Evolutionary conservation across 2,329 filamentous ascomycete species (phyloP).

Genomic region (Amauroascus verrucosus): DNA sequence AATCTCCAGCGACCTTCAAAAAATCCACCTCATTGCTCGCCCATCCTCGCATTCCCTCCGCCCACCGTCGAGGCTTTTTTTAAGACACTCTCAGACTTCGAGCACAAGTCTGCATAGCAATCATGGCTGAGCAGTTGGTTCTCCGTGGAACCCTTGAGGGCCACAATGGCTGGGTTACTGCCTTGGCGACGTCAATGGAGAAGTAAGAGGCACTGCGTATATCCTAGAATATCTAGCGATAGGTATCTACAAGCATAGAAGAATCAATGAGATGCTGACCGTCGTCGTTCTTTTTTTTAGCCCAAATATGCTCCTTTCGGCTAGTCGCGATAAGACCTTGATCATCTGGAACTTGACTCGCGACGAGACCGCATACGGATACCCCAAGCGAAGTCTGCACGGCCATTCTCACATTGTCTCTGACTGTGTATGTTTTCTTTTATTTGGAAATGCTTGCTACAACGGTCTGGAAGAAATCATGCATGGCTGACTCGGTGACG

Average conservation of each 20-base stretch:
- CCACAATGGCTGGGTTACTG: constrained; percentile 99
- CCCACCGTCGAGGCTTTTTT: constrained; percentile 27
- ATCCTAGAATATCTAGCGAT: background rate
- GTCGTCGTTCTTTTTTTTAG: constrained; percentile 37
- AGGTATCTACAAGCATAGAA: constrained; percentile 11
- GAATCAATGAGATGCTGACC: constrained; percentile 32
- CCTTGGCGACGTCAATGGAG: constrained; percentile 95
- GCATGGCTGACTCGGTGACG: constrained; percentile 22
- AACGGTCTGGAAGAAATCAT: constrained; percentile 1
- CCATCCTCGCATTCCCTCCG: constrained; percentile 29
- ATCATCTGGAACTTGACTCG: constrained; percentile 99
- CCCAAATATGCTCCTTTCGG: constrained; percentile 99
- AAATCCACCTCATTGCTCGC: constrained; percentile 30
- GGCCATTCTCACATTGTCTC: constrained; percentile 99
- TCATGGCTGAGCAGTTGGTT: constrained; percentile 88
- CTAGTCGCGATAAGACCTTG: constrained; percentile 92
- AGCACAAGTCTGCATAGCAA: constrained; percentile 25
- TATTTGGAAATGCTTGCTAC: constrained; percentile 3
- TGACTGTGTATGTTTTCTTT: constrained; percentile 87
- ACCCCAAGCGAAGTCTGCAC: constrained; percentile 97
- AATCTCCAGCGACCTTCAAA: constrained; percentile 24
- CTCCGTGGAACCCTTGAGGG: constrained; percentile 95
- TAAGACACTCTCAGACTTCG: constrained; percentile 30
- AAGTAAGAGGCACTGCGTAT: constrained; percentile 55
- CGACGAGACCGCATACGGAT: constrained; percentile 95